Percentiles rank a stretch among this genome's conserved stretches.
phyloP scores from a whole-genome alignment of 257 asterid genomes.

The Penstemon davidsonii region DNA sequence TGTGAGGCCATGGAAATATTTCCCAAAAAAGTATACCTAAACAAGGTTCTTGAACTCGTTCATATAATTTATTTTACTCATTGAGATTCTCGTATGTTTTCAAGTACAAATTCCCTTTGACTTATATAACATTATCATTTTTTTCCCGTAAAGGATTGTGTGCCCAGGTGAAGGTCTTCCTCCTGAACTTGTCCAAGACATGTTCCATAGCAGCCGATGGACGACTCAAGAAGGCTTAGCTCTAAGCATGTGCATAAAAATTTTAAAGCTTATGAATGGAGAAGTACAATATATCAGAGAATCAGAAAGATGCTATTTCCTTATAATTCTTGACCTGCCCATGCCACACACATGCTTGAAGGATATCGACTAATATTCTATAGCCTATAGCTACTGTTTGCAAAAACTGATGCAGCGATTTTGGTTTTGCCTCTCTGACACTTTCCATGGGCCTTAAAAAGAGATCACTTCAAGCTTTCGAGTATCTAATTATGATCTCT shows the following conservation, averaged over 20 bases:
- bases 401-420: background rate
- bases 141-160: constrained; percentile 51
- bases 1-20: too few species aligned
- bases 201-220: constrained; percentile 77
- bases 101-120: background rate
- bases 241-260: constrained; percentile 66
- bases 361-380: constrained; percentile 30
- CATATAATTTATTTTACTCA: background rate
- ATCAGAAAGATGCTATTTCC: constrained; percentile 68
- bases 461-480: background rate
- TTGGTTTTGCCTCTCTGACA: background rate
- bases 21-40: too few species aligned
- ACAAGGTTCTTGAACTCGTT: too few species aligned
- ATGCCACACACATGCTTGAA: constrained; percentile 37
- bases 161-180: constrained; percentile 95
- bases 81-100: background rate
- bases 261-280: constrained; percentile 83
- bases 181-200: constrained; percentile 72
- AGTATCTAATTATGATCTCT: background rate
- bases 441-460: background rate
- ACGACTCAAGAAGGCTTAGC: constrained; percentile 76
- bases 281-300: constrained; percentile 86
- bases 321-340: constrained; percentile 59
- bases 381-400: background rate
- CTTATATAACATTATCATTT: constrained; percentile 4